Percentiles rank a stretch among this genome's conserved stretches.
These are phyloP conservation scores for Rossbeevera mucosa DNA, from an alignment of 768 basidiomycete genomes.

Conservation along the genomic window DNA sequence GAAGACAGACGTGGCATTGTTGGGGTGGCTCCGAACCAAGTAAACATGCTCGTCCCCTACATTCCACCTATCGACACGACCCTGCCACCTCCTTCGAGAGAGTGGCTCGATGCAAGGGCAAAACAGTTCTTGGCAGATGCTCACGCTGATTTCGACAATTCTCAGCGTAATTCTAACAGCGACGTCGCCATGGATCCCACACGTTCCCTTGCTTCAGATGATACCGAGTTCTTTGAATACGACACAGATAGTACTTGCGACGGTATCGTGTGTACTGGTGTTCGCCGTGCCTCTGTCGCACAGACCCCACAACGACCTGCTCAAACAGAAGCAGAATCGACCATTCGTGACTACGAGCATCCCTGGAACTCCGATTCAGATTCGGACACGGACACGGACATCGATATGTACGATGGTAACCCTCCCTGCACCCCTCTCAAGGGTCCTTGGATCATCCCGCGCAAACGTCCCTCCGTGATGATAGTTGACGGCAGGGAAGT, in stretches of 20 bases:
- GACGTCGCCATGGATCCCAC: background rate
- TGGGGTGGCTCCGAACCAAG: slow-evolving; percentile 22
- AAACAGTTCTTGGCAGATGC: slow-evolving; percentile 13
- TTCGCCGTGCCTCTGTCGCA: background rate
- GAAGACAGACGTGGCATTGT: slow-evolving; percentile 23
- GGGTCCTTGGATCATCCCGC: slow-evolving; percentile 20
- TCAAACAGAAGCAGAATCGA: slow-evolving; percentile 4
- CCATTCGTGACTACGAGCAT: slow-evolving; percentile 3
- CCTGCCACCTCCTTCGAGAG: slow-evolving; percentile 11
- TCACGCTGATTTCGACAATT: slow-evolving; percentile 10
- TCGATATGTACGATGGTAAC: slow-evolving; percentile 14
- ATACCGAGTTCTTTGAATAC: slow-evolving; percentile 18
- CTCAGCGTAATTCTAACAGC: background rate
- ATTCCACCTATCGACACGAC: slow-evolving; percentile 22
- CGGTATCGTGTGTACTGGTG: background rate
- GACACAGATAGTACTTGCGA: slow-evolving; percentile 20
- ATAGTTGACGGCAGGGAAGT: slow-evolving; percentile 1
- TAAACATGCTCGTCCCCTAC: slow-evolving; percentile 25
- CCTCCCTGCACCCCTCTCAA: slow-evolving; percentile 1
- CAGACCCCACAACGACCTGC: slow-evolving; percentile 1
- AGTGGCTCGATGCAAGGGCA: slow-evolving; percentile 16
- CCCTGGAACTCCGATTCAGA: slow-evolving; percentile 10
- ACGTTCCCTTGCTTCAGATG: slow-evolving; percentile 1
- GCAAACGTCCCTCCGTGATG: slow-evolving; percentile 20
- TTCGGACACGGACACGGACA: slow-evolving; percentile 13